Evolutionary conservation across 768 basidiomycete species (phyloP), one percentile per base, ranked within the genome.

Genomic region (Lactifluus echinatus): DNA sequence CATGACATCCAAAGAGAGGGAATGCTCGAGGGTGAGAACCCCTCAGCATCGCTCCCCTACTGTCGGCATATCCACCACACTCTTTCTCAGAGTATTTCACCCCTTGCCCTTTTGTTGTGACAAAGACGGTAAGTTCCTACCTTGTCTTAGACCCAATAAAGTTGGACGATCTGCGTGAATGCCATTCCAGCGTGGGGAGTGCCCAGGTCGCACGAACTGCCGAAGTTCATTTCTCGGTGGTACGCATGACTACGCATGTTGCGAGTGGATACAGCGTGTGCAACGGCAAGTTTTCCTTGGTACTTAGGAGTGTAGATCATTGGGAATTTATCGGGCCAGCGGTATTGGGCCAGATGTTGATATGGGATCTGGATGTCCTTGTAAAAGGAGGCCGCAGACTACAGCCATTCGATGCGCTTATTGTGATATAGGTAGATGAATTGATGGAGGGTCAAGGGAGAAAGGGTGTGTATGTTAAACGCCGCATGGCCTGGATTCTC

Each of bases 401-500:
- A 10, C 37, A 3, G 11, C 29, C 29, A n/a, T 33, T 24, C 29
- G 29, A 8, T 4, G 21, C 4, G 5, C 17, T 37, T 28, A n/a
- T 43, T 26, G 47, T 42, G 31, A 31, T 31, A 31, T 31, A 50
- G 31, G 31, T 43, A 11, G 11, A 47, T 47, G 40, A 34, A 36
- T 12, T 28, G 26, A 17, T 37, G 46, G 26, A 43, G 40, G 45
- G 10, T 24, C 17, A 26, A 31, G 39, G 50, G 28, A 24, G 46
- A 19, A 37, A 29, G 44, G 50, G 28, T 21, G 36, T 42, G 14
- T 17, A 28, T 47, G 29, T 47, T 31, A 37, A 26, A 43, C 45
- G 26, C 31, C 56, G 40, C 55, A 48, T 49, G 55, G 55, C 6
- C 23, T 49, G 37, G 47, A 26, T 39, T 50, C 47, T 11, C 31